A percentile compares a stretch with the other conserved stretches of the same genome.
phyloP scores from a whole-genome alignment of 1,139 yeast species.

The Candida sp. region DNA sequence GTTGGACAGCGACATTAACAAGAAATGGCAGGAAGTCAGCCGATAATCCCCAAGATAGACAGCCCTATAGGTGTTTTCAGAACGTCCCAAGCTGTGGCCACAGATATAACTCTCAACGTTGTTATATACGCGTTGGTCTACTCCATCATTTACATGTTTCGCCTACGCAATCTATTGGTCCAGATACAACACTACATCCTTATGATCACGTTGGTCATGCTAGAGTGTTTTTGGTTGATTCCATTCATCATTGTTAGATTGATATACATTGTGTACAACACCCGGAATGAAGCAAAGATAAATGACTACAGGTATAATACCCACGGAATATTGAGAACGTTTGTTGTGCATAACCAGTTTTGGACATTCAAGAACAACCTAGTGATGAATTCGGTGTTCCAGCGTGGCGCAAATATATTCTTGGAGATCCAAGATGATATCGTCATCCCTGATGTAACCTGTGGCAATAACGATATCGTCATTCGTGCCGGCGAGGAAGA shows the following conservation, averaged over 20 bases:
- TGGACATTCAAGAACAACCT: conserved; percentile 11
- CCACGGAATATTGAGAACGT: conserved; percentile 12
- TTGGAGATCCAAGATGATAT: conserved; percentile 9
- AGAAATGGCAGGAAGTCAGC: conserved; percentile 3
- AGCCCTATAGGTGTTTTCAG: conserved; percentile 8
- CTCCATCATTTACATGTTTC: conserved; percentile 9
- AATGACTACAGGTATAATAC: conserved; percentile 11
- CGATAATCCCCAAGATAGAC: conserved; percentile 2
- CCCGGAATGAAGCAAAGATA: conserved; percentile 8
- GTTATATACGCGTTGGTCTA: conserved; percentile 8
- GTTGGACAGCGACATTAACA: background rate
- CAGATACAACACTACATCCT: conserved; percentile 3
- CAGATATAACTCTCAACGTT: conserved; percentile 11
- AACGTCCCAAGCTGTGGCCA: conserved; percentile 9
- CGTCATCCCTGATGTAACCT: background rate
- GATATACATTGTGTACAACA: conserved; percentile 7
- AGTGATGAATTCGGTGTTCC: conserved; percentile 12
- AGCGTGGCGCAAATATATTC: conserved; percentile 12
- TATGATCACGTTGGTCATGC: background rate
- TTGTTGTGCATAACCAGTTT: conserved; percentile 11
- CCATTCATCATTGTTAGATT: conserved; percentile 9
- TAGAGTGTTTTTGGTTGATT: conserved; percentile 8
- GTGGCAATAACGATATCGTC: conserved; percentile 1
- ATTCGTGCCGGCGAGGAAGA: conserved; percentile 4
- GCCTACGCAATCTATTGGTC: conserved; percentile 6